phyloP scores from a whole-genome alignment of 768 basidiomycete genomes.

The Phanerochaete carnosa region DNA sequence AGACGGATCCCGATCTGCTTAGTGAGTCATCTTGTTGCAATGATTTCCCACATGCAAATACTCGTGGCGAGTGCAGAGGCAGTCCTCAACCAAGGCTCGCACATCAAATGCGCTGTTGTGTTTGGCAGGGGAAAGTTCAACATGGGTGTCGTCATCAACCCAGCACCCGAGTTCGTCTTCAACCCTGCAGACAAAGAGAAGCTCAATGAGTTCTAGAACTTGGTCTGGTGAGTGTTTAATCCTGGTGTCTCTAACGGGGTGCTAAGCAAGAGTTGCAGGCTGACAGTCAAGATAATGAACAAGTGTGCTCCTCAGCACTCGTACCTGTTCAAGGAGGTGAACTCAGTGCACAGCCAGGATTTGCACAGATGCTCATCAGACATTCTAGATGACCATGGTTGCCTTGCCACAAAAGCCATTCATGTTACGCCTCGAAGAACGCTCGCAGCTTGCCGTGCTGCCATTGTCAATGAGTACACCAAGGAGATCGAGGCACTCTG shows the following conservation, averaged over 20 bases:
- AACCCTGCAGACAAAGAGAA: constrained; percentile 23
- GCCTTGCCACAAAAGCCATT: constrained; percentile 36
- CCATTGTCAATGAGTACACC: constrained; percentile 34
- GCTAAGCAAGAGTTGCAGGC: constrained; percentile 23
- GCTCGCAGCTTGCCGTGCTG: constrained; percentile 35
- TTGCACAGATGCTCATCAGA: too few relatives aligned
- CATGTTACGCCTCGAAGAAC: constrained; percentile 38
- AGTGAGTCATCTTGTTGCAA: constrained; percentile 13
- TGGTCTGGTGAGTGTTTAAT: too few relatives aligned
- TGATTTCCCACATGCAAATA: background rate
- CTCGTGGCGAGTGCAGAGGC: constrained; percentile 29
- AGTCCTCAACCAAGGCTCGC: constrained; percentile 30
- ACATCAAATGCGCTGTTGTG: constrained; percentile 26
- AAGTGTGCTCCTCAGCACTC: constrained; percentile 41
- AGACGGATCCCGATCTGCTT: constrained; percentile 32
- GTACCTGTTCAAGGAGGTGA: constrained; percentile 43
- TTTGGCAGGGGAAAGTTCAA: constrained; percentile 31
- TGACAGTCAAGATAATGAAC: constrained; percentile 39
- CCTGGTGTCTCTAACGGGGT: constrained; percentile 20
- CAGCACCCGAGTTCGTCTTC: constrained; percentile 21
- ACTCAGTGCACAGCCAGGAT: background rate
- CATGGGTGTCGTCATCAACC: constrained; percentile 32
- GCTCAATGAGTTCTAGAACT: too few relatives aligned
- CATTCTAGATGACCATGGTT: too few relatives aligned
- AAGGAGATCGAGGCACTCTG: constrained; percentile 39